Base-by-base conservation (phyloP, 2,329 filamentous ascomycete genomes). In the Diaporthe vaccinii region DNA sequence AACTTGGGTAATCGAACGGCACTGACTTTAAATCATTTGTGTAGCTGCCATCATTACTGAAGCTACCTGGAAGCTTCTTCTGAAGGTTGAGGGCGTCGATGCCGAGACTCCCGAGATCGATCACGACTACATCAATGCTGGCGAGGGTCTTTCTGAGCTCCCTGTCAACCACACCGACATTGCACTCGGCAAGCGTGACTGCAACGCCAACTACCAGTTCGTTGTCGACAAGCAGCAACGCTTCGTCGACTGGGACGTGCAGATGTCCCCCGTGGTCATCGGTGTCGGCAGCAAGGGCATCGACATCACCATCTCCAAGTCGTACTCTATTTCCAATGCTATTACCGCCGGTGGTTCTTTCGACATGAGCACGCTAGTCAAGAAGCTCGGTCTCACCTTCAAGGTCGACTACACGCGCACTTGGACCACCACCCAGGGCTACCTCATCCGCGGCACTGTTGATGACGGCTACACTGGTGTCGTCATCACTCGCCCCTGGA, bases 201-300 rank as follows among this genome's bases (percentile, higher is more conserved):
- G 58, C 58, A 41, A 41, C 58, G 22, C 36, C 36, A 41, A 61
- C 36, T 41, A 25, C 36, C 58, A 61, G 65, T 76, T 76, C 39
- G 53, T 74, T 14, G 10, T 57, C 14, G 72, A 74, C 61, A 49
- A 15, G 20, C 34, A 22, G 4, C 12, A 53, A 3, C 61, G 46
- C 25, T 74, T 74, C 44, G 36, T 46, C 25, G 72, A 74, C 72
- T 69, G 62, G 72, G 72, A 74, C 61, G 72, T 46, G 61, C 72
- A 74, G 39, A 74, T 74, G 72, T 74, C 72, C 9, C 51, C 72
- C 20, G 72, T 74, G 2, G 61, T 74, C 31, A 58, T 62, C 72
- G 61, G 61, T 8, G 20, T 2, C 39, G n/a, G 51, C 25, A 34
- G 49, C 34, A 61, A 61, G 58, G 58, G 58, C 58, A 61, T 61